phyloP scores from a whole-genome alignment of 2,329 filamentous ascomycete genomes.

The Blumeria graminis region DNA sequence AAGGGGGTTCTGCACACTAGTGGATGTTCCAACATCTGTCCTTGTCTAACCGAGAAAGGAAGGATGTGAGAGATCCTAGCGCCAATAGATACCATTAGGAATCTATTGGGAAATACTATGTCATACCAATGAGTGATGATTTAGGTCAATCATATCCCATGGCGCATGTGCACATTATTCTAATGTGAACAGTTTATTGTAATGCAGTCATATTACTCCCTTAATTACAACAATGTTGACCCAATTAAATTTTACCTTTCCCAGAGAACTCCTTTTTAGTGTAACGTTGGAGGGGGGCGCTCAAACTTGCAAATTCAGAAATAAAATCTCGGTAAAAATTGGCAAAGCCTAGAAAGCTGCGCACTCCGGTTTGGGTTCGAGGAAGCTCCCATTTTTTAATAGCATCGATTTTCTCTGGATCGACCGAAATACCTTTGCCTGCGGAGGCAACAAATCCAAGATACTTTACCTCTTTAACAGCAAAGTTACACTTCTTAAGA shows the following conservation, averaged over 20 bases:
- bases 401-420: background rate
- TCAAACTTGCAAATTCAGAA: background rate
- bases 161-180: too few relatives aligned
- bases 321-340: background rate
- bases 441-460: background rate
- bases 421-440: background rate
- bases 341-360: background rate
- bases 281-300: background rate
- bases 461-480: background rate
- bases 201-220: too few relatives aligned
- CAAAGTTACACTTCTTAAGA: background rate
- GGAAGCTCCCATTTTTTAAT: background rate
- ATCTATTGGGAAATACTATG: too few relatives aligned
- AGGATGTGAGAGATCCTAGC: too few relatives aligned
- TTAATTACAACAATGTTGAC: too few relatives aligned
- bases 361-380: background rate
- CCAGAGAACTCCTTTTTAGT: background rate
- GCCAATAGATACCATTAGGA: too few relatives aligned
- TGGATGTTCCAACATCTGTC: too few relatives aligned
- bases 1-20: too few relatives aligned
- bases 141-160: too few relatives aligned
- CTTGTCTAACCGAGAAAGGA: too few relatives aligned
- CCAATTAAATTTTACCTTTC: background rate
- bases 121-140: too few relatives aligned
- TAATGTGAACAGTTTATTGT: too few relatives aligned